Base-by-base conservation (phyloP, 352 stramenopile genomes). In the Phytopythium helicoides region DNA sequence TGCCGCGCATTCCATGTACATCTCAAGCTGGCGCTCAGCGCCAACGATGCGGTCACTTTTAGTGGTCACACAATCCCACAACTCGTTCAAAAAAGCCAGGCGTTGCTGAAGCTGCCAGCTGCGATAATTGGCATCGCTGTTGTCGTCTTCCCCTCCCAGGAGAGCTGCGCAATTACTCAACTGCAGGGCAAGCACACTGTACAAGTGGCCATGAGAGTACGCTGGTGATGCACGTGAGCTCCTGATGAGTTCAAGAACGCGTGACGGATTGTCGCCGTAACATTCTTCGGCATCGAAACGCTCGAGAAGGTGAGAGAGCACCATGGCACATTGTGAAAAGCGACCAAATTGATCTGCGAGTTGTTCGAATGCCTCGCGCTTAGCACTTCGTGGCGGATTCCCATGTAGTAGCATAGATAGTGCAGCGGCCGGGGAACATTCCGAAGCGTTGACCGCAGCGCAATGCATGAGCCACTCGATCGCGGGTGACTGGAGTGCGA, bases 401-500 rank as follows among this genome's bases (percentile, higher is more conserved):
- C 44, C 44, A 14, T 50, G 44, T 31, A 50, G 34, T n/a, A 50
- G n/a, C 44, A 50, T 18, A 4, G 44, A 50, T 4, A 50, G 25
- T 6, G 22, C 15, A 23, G 21, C 23, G 0, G 35, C 21, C 4
- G 36, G 11, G 12, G 22, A 46, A 11, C 33, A 36, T 60, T 58
- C 21, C 8, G 47, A 66, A 9, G 72, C 71, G 0, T 68, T 66
- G 25, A 66, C 58, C 7, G 79, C 82, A 0, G 74, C 71, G 41
- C 73, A 91, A 46, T 91, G 86, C 37, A 94, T 66, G 15, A 97
- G 59, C 89, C 88, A 97, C 53, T 96, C 80, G 6, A 96, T 68
- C 3, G 87, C 89, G 0, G 89, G 89, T 0, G 83, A 92, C 46
- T 95, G 81, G 15, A 97, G 62, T 5, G 60, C 69, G 26, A 94